phyloP scores from a whole-genome alignment of 805 yeast species.

The Wickerhamiella siamensis region DNA sequence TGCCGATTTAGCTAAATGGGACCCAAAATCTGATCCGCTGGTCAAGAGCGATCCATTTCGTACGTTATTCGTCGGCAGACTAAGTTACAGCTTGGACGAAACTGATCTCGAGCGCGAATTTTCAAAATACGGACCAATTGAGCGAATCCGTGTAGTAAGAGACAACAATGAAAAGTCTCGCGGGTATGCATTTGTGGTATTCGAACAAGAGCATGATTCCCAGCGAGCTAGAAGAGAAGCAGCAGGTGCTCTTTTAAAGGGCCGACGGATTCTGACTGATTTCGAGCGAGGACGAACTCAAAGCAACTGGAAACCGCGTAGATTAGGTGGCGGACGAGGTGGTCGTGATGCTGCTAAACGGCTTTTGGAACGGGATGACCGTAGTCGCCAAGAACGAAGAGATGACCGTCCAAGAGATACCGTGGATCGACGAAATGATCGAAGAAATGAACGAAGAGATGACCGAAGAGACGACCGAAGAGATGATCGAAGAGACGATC shows the following conservation, averaged over 20 bases:
- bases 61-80: constrained; percentile 66
- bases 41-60: constrained; percentile 56
- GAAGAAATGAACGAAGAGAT: not conserved
- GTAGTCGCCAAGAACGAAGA: too few relatives aligned
- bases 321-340: constrained; percentile 85
- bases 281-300: constrained; percentile 28
- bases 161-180: constrained; percentile 40
- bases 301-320: constrained; percentile 27
- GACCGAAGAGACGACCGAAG: not conserved
- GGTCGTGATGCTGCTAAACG: constrained; percentile 49
- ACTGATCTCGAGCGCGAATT: constrained; percentile 52
- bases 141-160: constrained; percentile 42
- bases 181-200: constrained; percentile 79
- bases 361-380: not conserved
- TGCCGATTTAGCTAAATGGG: constrained; percentile 30
- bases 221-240: constrained; percentile 45
- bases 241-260: constrained; percentile 38
- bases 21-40: constrained; percentile 43
- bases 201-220: constrained; percentile 45
- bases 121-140: constrained; percentile 55
- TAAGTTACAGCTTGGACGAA: constrained; percentile 52
- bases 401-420: too few relatives aligned
- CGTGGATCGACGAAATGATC: too few relatives aligned
- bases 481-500: not conserved
- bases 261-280: constrained; percentile 34